These are phyloP conservation scores for Metschnikowia colocasiae DNA, from an alignment of 805 yeast species.

Conservation along the genomic window DNA sequence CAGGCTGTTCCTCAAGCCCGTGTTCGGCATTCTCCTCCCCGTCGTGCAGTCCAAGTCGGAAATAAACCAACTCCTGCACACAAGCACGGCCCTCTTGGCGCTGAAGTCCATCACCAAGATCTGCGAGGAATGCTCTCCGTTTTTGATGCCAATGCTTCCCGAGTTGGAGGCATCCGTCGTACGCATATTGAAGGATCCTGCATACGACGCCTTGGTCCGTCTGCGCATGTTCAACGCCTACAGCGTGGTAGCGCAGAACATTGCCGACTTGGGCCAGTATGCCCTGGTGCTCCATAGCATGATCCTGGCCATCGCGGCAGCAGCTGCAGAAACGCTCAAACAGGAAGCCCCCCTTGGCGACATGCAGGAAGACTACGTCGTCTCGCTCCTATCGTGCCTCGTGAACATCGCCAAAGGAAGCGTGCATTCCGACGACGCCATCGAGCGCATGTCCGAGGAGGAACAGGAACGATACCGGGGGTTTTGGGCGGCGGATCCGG, in stretches of 20 bases:
- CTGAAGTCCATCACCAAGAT: conserved; percentile 55
- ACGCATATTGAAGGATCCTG: conserved; percentile 42
- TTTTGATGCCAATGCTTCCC: conserved; percentile 41
- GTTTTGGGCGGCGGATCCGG: conserved; percentile 51
- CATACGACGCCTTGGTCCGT: conserved; percentile 45
- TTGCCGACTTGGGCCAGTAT: conserved; percentile 40
- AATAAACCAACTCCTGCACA: conserved; percentile 8
- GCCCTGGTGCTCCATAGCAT: conserved; percentile 22
- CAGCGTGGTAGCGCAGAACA: conserved; percentile 57
- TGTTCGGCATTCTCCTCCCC: conserved; percentile 54
- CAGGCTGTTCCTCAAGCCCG: conserved; percentile 40
- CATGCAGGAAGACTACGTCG: conserved; percentile 41
- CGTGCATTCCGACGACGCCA: conserved; percentile 52
- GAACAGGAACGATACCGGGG: conserved; percentile 20
- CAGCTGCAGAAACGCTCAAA: conserved; percentile 10
- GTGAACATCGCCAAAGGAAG: conserved; percentile 71
- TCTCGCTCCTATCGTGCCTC: conserved; percentile 59
- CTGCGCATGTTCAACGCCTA: conserved; percentile 61
- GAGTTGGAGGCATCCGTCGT: conserved; percentile 46
- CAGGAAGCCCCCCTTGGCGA: conserved; percentile 16
- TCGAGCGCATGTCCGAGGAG: conserved; percentile 36
- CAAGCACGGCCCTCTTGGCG: conserved; percentile 32
- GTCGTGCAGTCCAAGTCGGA: conserved; percentile 25
- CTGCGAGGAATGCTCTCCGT: conserved; percentile 50
- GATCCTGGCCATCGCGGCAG: conserved; percentile 20